phyloP scores from a whole-genome alignment of 768 basidiomycete genomes.

The Mycena vitilis region DNA sequence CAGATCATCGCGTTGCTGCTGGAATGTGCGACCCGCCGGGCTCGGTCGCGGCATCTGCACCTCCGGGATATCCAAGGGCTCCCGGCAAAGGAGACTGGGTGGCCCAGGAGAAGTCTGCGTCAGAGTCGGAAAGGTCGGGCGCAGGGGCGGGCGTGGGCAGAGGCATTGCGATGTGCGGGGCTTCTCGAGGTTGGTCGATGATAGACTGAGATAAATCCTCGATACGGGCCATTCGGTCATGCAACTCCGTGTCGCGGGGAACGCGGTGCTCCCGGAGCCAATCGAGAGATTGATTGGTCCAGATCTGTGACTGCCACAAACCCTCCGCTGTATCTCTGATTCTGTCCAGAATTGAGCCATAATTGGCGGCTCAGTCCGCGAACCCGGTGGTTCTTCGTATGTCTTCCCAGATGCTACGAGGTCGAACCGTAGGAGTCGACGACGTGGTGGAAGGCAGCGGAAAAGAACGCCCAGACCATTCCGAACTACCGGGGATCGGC shows the following conservation, averaged over 20 bases:
- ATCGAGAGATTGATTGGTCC: constrained; percentile 71
- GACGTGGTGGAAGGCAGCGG: constrained; percentile 41
- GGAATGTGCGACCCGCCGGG: constrained; percentile 63
- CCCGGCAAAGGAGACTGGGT: constrained; percentile 10
- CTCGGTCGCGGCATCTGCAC: constrained; percentile 56
- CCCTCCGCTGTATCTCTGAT: constrained; percentile 65
- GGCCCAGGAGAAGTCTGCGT: constrained; percentile 3
- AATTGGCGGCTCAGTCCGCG: constrained; percentile 48
- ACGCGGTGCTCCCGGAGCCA: constrained; percentile 64
- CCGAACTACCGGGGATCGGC: constrained; percentile 26
- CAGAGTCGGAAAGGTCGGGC: constrained; percentile 7
- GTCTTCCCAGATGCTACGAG: constrained; percentile 37
- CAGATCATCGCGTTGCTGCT: constrained; percentile 71
- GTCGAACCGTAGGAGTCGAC: constrained; percentile 46
- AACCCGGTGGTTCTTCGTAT: constrained; percentile 70
- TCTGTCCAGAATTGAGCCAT: constrained; percentile 18
- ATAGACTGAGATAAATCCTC: constrained; percentile 59
- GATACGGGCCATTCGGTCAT: constrained; percentile 56
- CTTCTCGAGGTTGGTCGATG: constrained; percentile 46
- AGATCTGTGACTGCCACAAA: constrained; percentile 71
- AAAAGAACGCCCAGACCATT: constrained; percentile 37
- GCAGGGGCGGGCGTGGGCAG: constrained; percentile 12
- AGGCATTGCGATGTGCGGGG: constrained; percentile 26
- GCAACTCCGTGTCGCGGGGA: constrained; percentile 52
- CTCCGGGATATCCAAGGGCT: constrained; percentile 28